Conservation (phyloP, 805 yeast genomes). For the Candida insectorum region DNA sequence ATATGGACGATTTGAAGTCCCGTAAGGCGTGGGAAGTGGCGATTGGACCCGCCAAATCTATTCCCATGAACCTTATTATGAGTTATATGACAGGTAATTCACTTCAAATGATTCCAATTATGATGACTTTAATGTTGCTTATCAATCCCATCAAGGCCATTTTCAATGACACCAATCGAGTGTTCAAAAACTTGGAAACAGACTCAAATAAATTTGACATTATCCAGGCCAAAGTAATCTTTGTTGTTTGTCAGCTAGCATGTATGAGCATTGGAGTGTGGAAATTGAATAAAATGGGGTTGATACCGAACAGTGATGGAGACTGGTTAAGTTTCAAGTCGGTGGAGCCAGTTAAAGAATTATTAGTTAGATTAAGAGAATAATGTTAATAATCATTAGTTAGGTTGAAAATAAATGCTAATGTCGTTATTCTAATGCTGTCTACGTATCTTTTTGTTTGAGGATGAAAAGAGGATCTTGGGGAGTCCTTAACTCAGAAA, state of each 20-base stretch:
- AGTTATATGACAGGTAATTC: constrained; percentile 91
- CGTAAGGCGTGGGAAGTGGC: constrained; percentile 89
- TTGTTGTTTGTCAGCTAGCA: constrained; percentile 43
- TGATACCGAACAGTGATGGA: constrained; percentile 79
- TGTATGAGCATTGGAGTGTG: constrained; percentile 75
- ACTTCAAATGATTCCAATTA: constrained; percentile 83
- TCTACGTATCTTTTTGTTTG: neutral
- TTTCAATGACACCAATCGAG: constrained; percentile 45
- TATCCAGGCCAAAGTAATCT: constrained; percentile 20
- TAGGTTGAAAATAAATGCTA: too few relatives aligned
- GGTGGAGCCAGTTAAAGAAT: constrained; percentile 24
- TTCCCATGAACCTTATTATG: constrained; percentile 92
- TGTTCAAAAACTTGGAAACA: constrained; percentile 50
- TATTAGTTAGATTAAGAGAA: too few relatives aligned
- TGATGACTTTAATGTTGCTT: constrained; percentile 83
- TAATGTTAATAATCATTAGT: too few relatives aligned
- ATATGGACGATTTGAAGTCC: constrained; percentile 35
- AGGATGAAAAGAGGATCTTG: neutral
- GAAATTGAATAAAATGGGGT: constrained; percentile 84
- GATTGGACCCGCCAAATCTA: constrained; percentile 68
- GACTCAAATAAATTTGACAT: constrained; percentile 31
- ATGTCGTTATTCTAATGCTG: neutral
- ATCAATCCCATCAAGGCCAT: constrained; percentile 76
- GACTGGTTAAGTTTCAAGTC: constrained; percentile 93
- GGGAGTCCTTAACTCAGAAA: too few relatives aligned